phyloP scores from a whole-genome alignment of 108 stramenopile genomes.

The Conticribra weissflogii region DNA sequence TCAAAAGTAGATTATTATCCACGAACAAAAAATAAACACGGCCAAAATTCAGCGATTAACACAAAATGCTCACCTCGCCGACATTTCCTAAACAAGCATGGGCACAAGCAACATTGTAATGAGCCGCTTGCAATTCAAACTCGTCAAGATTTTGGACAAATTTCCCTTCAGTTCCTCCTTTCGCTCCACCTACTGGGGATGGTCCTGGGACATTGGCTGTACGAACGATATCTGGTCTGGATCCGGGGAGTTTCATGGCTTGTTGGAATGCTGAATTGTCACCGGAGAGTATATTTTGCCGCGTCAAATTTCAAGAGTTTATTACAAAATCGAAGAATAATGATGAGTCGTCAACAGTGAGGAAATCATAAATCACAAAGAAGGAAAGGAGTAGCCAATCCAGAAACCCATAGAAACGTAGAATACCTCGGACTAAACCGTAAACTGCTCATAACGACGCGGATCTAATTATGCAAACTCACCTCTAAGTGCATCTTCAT shows the following conservation, averaged over 20 bases:
- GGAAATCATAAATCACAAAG: too few species aligned
- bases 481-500: slow-evolving; percentile 75
- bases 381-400: too few species aligned
- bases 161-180: slow-evolving; percentile 63
- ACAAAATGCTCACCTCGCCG: slow-evolving; percentile 34
- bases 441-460: too few species aligned
- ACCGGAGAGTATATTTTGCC: too few species aligned
- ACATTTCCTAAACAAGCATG: slow-evolving; percentile 67
- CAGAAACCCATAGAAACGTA: too few species aligned
- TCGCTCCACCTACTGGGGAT: slow-evolving; percentile 78
- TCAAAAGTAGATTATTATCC: background rate
- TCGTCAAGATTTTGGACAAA: slow-evolving; percentile 65
- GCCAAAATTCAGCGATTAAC: background rate
- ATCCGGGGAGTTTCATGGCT: slow-evolving; percentile 79
- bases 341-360: background rate
- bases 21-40: background rate
- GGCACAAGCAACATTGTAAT: slow-evolving; percentile 87
- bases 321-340: too few species aligned
- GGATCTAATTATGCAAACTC: slow-evolving; percentile 29
- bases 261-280: slow-evolving; percentile 63
- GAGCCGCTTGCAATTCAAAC: slow-evolving; percentile 83
- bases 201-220: slow-evolving; percentile 69
- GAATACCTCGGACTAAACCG: too few species aligned
- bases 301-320: too few species aligned
- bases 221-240: slow-evolving; percentile 68